Percentiles rank a stretch among this genome's conserved stretches.
These are phyloP conservation scores for Xylaria bambusicola DNA, from an alignment of 495 filamentous ascomycete species.

Conservation along the genomic window DNA sequence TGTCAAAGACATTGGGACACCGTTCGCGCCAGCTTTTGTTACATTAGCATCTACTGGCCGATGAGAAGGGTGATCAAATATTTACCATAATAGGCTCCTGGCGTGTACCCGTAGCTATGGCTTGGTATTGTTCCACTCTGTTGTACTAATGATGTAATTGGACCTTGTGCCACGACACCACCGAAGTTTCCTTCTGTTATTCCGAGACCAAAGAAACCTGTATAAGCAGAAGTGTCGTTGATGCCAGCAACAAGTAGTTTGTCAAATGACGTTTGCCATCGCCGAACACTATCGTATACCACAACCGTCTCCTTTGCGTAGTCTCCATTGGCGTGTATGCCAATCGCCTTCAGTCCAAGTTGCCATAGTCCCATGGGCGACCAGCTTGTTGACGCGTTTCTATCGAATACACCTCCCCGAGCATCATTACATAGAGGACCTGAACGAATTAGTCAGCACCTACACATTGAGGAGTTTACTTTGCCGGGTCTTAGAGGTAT, in stretches of 20 bases:
- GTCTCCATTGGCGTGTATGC: slow-evolving; percentile 53
- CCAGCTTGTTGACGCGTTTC: slow-evolving; percentile 57
- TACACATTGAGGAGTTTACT: neutral
- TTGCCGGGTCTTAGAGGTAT: neutral
- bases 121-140: slow-evolving; percentile 57
- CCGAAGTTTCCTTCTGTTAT: slow-evolving; percentile 47
- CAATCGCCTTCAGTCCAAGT: slow-evolving; percentile 56
- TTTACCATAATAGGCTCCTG: slow-evolving; percentile 64
- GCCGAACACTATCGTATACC: slow-evolving; percentile 44
- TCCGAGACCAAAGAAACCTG: slow-evolving; percentile 61
- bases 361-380: slow-evolving; percentile 54
- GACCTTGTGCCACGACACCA: slow-evolving; percentile 35
- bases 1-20: slow-evolving; percentile 58
- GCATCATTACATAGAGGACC: slow-evolving; percentile 43
- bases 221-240: slow-evolving; percentile 56
- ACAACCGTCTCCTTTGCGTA: slow-evolving; percentile 61
- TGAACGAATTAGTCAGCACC: slow-evolving; percentile 28
- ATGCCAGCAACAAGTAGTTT: slow-evolving; percentile 55
- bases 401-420: slow-evolving; percentile 57
- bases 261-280: slow-evolving; percentile 45
- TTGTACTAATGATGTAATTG: slow-evolving; percentile 48
- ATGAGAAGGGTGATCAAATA: neutral
- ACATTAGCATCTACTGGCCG: slow-evolving; percentile 27
- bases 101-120: slow-evolving; percentile 67
- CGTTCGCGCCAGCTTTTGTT: slow-evolving; percentile 35